Percentiles rank a stretch among this genome's conserved stretches.
phyloP scores from a whole-genome alignment of 164 flowering plant genomes.

The Nymphaea thermarum region DNA sequence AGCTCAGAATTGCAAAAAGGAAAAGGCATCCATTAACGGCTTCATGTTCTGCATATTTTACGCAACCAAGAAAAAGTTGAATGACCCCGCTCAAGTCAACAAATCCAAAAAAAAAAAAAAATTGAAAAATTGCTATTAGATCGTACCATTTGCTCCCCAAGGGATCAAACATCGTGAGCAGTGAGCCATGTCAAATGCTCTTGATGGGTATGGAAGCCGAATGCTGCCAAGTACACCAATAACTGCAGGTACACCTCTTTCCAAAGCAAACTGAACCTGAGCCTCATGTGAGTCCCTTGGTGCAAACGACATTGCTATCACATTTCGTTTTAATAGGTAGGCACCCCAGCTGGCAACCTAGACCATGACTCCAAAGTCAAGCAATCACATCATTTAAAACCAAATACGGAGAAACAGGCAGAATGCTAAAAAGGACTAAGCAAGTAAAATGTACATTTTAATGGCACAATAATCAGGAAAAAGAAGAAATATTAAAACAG shows the following conservation, averaged over 20 bases:
- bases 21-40: too few relatives aligned
- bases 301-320: conserved; percentile 86
- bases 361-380: background rate
- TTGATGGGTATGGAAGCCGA: conserved; percentile 71
- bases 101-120: background rate
- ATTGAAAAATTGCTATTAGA: background rate
- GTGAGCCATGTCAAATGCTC: conserved; percentile 93
- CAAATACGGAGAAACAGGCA: too few relatives aligned
- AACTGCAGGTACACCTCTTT: conserved; percentile 90
- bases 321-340: conserved; percentile 77
- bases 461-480: too few relatives aligned
- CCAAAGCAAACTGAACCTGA: conserved; percentile 91
- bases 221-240: conserved; percentile 88
- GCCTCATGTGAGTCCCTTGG: conserved; percentile 94
- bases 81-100: too few relatives aligned
- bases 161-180: conserved; percentile 91
- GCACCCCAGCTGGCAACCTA: conserved; percentile 98
- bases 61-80: too few relatives aligned
- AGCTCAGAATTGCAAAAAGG: too few relatives aligned
- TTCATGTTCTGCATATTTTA: too few relatives aligned
- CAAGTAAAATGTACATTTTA: too few relatives aligned
- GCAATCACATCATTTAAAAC: too few relatives aligned
- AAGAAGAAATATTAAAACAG: too few relatives aligned
- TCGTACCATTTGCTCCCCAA: conserved; percentile 78
- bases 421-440: too few relatives aligned